Evolutionary conservation across 1,284 basidiomycete genomes (phyloP), one percentile per base, ranked within the genome.

Genomic region (Cryptococcus neoformans): DNA sequence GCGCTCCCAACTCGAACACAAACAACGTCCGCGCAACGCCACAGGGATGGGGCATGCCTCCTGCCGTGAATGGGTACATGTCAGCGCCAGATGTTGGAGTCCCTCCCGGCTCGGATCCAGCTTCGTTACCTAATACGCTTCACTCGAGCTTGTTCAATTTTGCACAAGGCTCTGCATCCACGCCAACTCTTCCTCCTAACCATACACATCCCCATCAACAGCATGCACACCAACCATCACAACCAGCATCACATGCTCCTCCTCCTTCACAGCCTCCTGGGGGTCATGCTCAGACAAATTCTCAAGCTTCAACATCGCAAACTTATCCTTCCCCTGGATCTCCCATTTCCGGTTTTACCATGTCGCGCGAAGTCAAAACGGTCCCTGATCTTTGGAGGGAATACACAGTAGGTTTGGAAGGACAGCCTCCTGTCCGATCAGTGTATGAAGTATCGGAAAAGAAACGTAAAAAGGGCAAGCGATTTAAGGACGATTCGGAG

Each of bases 381-480:
- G 49, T 50, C 28, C 49, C 49, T 17, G 49, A 50, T 36, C 39
- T 50, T 12, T 50, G 49, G 49, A 50, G 16, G n/a, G 49, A 50
- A 40, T 50, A 50, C 49, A 50, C 49, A 5, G 37, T 50, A 12
- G 49, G 49, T 4, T 50, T 36, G 49, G 49, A 50, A 10, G 49
- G 49, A 16, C 37, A 28, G 16, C 49, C 49, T n/a, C 37, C 49
- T n/a, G 49, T 40, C 28, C 35, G 49, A 9, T 36, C n/a, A 8
- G 21, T 50, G 12, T 50, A 50, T 12, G 49, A 50, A 21, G 49
- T n/a, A 1, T 17, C 14, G 9, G 16, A 14, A 9, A n/a, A 34
- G 9, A 50, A 50, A 34, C 49, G 39, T 12, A 37, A 34, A 36
- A 37, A 38, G 16, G 49, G 49, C 17, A 50, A 40, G 39, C 12